Evolutionary conservation across 176 grass and related monocot genomes (phyloP), one percentile per base, ranked within the genome.

Genomic region (Paspalum vaginatum): DNA sequence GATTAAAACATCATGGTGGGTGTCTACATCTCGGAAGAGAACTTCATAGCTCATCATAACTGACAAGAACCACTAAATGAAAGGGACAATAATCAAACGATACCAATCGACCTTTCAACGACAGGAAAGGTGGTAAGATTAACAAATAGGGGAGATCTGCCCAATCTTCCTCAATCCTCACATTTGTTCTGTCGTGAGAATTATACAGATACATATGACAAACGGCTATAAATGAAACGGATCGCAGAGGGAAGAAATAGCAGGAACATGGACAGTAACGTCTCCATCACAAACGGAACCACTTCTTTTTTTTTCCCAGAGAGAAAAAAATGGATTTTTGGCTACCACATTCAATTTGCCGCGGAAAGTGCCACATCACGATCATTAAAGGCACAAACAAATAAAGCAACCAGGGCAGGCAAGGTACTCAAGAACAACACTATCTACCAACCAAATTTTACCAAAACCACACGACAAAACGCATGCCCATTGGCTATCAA

Each of bases 341-440:
- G 68, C 10, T 45, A 80, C 67, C 75, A 67, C 81, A 85, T 75
- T 53, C 70, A 85, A 89, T 72, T 80, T 61, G 69, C 76, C 71
- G 61, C 38, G 57, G 60, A 58, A 84, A 79, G 62, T 62, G 70
- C 69, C 77, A 80, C 77, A 65, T 86, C 61, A 46, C 77, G 60
- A 81, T 75, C 84, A 75, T 44, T 65, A 46, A 73, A 87, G 54
- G 32, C 44, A 78, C 26, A 49, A 14, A 85, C 25, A 69, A 85
- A 71, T 61, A 57, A 77, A 85, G 64, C 55, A 78, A 78, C 27
- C 56, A 58, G 32, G 67, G 48, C 44, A 62, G 61, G 54, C 55
- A 80, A 61, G 45, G 43, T 7, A 62, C 14, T 61, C 77, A 81
- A 61, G 78, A 86, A 80, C 26, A 81, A 43, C 70, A 49, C 69